These are phyloP conservation scores for Tricholoma sp. DNA, from an alignment of 768 basidiomycete genomes.

Conservation along the genomic window DNA sequence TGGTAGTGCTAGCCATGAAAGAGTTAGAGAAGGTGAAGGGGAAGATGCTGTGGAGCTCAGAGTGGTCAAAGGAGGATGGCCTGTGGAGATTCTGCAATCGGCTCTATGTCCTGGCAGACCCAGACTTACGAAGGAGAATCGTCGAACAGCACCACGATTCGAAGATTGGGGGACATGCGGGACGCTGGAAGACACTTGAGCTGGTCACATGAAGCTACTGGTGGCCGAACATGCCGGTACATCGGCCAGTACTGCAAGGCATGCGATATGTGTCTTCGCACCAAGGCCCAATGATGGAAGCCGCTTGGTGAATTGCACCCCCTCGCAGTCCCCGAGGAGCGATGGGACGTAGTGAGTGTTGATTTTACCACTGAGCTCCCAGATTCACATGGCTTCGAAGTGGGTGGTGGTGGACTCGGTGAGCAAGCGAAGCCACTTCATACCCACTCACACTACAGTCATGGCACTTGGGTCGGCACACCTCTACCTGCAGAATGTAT, in stretches of 20 bases:
- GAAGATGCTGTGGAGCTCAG: constrained; percentile 34
- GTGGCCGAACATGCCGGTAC: neutral
- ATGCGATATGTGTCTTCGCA: neutral
- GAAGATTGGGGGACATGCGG: constrained; percentile 12
- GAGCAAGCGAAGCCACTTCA: constrained; percentile 1
- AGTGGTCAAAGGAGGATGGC: too few species aligned
- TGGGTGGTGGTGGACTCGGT: neutral
- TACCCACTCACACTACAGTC: constrained; percentile 6
- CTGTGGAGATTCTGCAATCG: too few species aligned
- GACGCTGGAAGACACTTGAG: neutral
- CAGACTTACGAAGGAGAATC: too few species aligned
- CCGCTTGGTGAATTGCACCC: neutral
- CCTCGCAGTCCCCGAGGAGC: neutral
- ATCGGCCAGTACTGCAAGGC: neutral
- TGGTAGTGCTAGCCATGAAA: too few species aligned
- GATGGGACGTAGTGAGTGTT: neutral
- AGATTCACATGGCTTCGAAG: neutral
- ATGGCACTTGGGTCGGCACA: constrained; percentile 6
- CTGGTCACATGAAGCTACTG: neutral
- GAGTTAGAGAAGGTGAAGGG: too few species aligned
- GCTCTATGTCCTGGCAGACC: too few species aligned
- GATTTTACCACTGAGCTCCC: constrained; percentile 3
- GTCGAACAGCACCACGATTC: constrained; percentile 23
- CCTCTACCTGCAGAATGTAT: neutral
- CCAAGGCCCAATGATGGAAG: neutral